Evolutionary conservation across 1,139 yeast genomes (phyloP).

Genomic region (Suhomyces kunorum): DNA sequence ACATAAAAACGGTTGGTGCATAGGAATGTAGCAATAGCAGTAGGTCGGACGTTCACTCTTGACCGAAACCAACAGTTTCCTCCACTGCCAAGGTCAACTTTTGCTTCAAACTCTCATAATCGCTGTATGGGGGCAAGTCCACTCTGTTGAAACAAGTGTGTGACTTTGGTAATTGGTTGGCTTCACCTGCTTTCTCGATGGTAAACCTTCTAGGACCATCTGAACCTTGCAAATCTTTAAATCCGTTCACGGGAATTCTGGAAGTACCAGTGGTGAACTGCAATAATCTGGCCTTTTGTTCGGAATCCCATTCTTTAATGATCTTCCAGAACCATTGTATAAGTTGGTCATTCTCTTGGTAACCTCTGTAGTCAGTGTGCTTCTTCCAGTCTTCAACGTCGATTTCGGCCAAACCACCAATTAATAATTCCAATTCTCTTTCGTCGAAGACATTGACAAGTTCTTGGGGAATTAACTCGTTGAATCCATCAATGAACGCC

Average conservation of each 20-base stretch:
- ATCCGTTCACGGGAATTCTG: constrained; percentile 97
- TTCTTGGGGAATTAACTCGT: constrained; percentile 96
- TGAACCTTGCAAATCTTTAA: constrained; percentile 96
- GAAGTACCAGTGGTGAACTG: constrained; percentile 99
- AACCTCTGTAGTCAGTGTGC: constrained; percentile 97
- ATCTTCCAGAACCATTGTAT: constrained; percentile 99
- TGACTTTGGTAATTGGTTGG: constrained; percentile 90
- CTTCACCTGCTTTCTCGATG: constrained; percentile 95
- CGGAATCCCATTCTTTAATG: constrained; percentile 91
- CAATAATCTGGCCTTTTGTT: constrained; percentile 89
- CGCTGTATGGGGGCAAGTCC: constrained; percentile 81
- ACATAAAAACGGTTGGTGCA: constrained; percentile 1
- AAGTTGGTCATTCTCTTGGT: constrained; percentile 93
- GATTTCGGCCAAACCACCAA: constrained; percentile 97
- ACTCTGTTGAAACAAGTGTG: constrained; percentile 96
- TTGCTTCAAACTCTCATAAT: constrained; percentile 73
- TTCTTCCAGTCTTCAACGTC: constrained; percentile 99
- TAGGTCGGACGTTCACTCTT: constrained; percentile 53
- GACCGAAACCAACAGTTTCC: constrained; percentile 95
- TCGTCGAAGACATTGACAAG: constrained; percentile 95
- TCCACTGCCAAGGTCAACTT: constrained; percentile 87
- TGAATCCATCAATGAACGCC: constrained; percentile 95
- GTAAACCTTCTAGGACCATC: constrained; percentile 99
- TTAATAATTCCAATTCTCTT: constrained; percentile 90
- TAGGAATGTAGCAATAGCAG: constrained; percentile 1